Conservation (phyloP, 106 monocot species). For the Dioscorea dumetorum region DNA sequence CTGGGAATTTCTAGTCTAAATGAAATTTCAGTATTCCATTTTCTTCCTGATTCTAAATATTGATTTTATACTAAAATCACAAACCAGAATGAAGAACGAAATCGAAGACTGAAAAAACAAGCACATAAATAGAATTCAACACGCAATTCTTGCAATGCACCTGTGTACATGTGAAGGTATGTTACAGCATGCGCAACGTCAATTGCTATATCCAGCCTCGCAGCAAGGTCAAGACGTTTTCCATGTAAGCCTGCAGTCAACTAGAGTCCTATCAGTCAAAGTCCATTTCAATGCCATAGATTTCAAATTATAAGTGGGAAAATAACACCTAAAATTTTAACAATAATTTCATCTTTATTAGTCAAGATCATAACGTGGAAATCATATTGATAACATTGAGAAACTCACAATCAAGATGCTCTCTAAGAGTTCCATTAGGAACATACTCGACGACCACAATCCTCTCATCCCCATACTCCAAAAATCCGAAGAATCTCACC, state of each 20-base stretch:
- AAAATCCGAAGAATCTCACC: constrained; percentile 42
- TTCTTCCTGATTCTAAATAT: too few relatives aligned
- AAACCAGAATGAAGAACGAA: too few relatives aligned
- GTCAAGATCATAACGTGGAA: too few relatives aligned
- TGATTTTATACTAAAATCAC: too few relatives aligned
- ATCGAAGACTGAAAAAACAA: too few relatives aligned
- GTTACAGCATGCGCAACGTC: constrained; percentile 57
- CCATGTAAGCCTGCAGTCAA: constrained; percentile 19
- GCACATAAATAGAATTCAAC: too few relatives aligned
- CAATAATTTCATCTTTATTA: too few relatives aligned
- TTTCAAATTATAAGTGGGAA: too few relatives aligned
- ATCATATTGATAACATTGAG: background rate
- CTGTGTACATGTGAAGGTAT: constrained; percentile 61
- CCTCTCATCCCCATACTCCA: constrained; percentile 50
- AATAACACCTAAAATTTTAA: too few relatives aligned
- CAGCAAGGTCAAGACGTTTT: constrained; percentile 27
- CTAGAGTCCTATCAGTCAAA: background rate
- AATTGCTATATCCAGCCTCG: constrained; percentile 45
- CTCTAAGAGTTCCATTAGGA: constrained; percentile 57
- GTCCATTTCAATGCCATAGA: too few relatives aligned
- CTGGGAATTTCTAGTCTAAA: too few relatives aligned
- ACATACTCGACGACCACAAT: constrained; percentile 55
- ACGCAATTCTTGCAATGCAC: constrained; percentile 3
- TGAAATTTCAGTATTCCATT: too few relatives aligned
- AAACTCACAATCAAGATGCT: constrained; percentile 54